Evolutionary conservation across 208 protist species (phyloP).

Genomic region (Crithidia fasciculata): DNA sequence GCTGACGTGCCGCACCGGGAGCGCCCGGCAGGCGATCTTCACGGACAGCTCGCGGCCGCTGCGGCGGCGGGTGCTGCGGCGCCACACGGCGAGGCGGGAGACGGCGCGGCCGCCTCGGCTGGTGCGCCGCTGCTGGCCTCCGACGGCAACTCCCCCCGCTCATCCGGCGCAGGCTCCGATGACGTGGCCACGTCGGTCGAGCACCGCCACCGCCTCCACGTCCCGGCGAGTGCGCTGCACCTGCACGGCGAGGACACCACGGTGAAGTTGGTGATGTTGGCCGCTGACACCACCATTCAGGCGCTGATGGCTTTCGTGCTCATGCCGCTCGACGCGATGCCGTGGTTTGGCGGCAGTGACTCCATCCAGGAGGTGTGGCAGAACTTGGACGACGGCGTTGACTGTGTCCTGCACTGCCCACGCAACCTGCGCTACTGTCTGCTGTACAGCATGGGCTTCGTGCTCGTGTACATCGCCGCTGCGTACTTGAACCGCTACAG

Average conservation of each 20-base stretch:
- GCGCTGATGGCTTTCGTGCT: slow-evolving; percentile 35
- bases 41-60: background rate
- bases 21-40: background rate
- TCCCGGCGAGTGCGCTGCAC: slow-evolving; percentile 3
- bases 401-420: slow-evolving; percentile 50
- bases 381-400: slow-evolving; percentile 43
- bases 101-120: background rate
- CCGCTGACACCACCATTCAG: slow-evolving; percentile 48
- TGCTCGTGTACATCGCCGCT: slow-evolving; percentile 50
- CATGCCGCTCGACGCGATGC: slow-evolving; percentile 60
- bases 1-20: background rate
- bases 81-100: too few species aligned
- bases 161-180: background rate
- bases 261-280: slow-evolving; percentile 71
- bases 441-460: slow-evolving; percentile 56
- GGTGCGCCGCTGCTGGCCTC: background rate
- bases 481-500: slow-evolving; percentile 74
- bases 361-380: slow-evolving; percentile 38
- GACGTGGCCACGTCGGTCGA: background rate
- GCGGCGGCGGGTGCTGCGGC: background rate
- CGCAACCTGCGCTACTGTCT: slow-evolving; percentile 62
- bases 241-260: slow-evolving; percentile 49
- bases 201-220: slow-evolving; percentile 15
- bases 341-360: slow-evolving; percentile 56
- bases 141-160: background rate